phyloP scores from a whole-genome alignment of 805 yeast species.

The Schwanniomyces vanrijiae region DNA sequence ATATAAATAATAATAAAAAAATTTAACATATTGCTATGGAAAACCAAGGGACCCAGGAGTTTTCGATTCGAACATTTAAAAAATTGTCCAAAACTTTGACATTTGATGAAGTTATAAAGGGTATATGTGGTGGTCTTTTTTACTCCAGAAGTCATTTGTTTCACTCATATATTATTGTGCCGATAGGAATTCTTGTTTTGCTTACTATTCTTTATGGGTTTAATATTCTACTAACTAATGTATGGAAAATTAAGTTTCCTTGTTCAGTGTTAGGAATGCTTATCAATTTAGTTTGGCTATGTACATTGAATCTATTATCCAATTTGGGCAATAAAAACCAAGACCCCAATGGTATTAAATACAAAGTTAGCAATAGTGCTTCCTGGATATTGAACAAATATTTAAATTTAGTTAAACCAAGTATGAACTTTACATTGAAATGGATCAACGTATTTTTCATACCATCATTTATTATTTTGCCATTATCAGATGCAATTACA shows the following conservation, averaged over 20 bases:
- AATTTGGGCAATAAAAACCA: slow-evolving; percentile 3
- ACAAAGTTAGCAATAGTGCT: slow-evolving; percentile 10
- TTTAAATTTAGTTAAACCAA: slow-evolving; percentile 48
- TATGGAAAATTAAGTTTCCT: slow-evolving; percentile 56
- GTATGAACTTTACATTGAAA: slow-evolving; percentile 64
- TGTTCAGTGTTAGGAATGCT: slow-evolving; percentile 73
- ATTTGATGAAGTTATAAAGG: slow-evolving; percentile 9
- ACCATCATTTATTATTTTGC: slow-evolving; percentile 73
- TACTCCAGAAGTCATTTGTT: slow-evolving; percentile 34
- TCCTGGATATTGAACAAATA: slow-evolving; percentile 28
- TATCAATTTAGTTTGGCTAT: slow-evolving; percentile 48
- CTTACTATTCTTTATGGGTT: slow-evolving; percentile 53
- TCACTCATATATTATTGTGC: slow-evolving; percentile 46
- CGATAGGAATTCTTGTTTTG: slow-evolving; percentile 47
- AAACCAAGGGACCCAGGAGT: neutral
- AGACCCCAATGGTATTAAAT: slow-evolving; percentile 3
- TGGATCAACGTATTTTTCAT: slow-evolving; percentile 82
- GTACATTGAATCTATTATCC: slow-evolving; percentile 30
- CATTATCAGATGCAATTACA: slow-evolving; percentile 63
- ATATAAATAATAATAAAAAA: too few species aligned
- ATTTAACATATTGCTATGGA: neutral
- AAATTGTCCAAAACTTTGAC: slow-evolving; percentile 1
- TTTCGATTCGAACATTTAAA: neutral
- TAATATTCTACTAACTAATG: slow-evolving; percentile 44
- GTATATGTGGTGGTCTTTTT: slow-evolving; percentile 30